phyloP scores from a whole-genome alignment of 768 basidiomycete genomes.

The Boletus sensibilis region DNA sequence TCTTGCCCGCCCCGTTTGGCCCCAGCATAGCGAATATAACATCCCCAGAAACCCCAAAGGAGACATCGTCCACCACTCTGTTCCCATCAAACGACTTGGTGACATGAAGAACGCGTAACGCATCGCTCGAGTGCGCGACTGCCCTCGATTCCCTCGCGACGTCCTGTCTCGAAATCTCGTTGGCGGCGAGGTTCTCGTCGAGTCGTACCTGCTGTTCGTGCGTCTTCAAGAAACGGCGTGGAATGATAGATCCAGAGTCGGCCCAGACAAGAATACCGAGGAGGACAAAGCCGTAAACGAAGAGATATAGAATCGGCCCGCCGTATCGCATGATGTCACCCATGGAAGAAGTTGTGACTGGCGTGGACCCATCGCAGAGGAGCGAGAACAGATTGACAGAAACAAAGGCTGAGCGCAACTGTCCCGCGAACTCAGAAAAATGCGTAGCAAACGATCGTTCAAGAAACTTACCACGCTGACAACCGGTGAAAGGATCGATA shows the following conservation, averaged over 20 bases:
- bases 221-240: slow-evolving; percentile 36
- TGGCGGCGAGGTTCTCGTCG: slow-evolving; percentile 14
- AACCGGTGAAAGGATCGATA: slow-evolving; percentile 67
- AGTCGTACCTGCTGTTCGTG: slow-evolving; percentile 13
- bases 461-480: slow-evolving; percentile 56
- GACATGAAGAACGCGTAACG: slow-evolving; percentile 60
- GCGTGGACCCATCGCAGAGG: slow-evolving; percentile 57
- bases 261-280: slow-evolving; percentile 66
- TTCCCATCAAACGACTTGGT: slow-evolving; percentile 58
- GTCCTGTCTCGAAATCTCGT: slow-evolving; percentile 41
- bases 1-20: slow-evolving; percentile 84
- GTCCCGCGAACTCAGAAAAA: not conserved
- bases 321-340: slow-evolving; percentile 62
- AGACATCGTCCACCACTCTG: slow-evolving; percentile 71
- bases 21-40: slow-evolving; percentile 74
- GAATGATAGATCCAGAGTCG: slow-evolving; percentile 62
- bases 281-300: slow-evolving; percentile 56
- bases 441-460: not conserved
- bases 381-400: slow-evolving; percentile 76
- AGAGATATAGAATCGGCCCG: slow-evolving; percentile 72
- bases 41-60: slow-evolving; percentile 59
- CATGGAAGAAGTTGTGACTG: slow-evolving; percentile 46
- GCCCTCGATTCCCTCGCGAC: slow-evolving; percentile 53
- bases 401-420: slow-evolving; percentile 71
- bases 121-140: slow-evolving; percentile 49